Evolutionary conservation across 192 early-diverging fungal species (phyloP).

Genomic region (Entophlyctis luteolus): DNA sequence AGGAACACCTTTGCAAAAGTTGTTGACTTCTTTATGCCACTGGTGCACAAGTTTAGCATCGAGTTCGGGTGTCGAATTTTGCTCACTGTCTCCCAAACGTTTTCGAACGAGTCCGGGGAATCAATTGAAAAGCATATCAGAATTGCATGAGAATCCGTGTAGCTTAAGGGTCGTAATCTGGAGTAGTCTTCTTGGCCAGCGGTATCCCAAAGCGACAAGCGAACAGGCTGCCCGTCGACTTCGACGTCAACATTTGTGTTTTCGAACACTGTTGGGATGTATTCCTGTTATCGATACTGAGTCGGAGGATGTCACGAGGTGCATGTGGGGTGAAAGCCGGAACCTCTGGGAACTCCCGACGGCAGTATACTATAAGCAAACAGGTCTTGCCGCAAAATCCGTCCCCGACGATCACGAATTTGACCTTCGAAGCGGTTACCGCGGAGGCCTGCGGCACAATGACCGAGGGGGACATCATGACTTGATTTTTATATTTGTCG

Average conservation of each 20-base stretch:
- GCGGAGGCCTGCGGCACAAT: no score
- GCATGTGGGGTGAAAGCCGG: background rate
- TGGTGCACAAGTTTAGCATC: no score
- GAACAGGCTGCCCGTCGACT: slow-evolving; percentile 70
- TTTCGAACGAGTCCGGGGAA: slow-evolving; percentile 82
- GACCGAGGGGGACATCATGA: no score
- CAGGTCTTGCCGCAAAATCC: slow-evolving; percentile 79
- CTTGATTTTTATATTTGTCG: no score
- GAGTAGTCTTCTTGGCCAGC: slow-evolving; percentile 93
- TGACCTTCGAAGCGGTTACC: no score
- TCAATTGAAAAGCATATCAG: slow-evolving; percentile 88
- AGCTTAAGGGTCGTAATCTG: slow-evolving; percentile 80
- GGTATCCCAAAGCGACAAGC: slow-evolving; percentile 91
- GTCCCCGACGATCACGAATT: slow-evolving; percentile 82
- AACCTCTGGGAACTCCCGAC: slow-evolving; percentile 82
- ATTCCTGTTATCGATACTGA: slow-evolving; percentile 22
- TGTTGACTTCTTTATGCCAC: slow-evolving; percentile 21
- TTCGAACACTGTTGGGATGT: slow-evolving; percentile 67
- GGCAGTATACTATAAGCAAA: slow-evolving; percentile 73
- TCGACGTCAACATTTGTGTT: slow-evolving; percentile 79
- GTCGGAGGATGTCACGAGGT: background rate
- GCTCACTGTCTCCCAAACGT: slow-evolving; percentile 51
- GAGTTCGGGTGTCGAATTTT: no score
- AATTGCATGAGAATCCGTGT: slow-evolving; percentile 82
- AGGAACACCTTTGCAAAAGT: slow-evolving; percentile 19